Evolutionary conservation across 1,284 basidiomycete genomes (phyloP), one percentile per base, ranked within the genome.

Genomic region (Rhizopogon parksii): DNA sequence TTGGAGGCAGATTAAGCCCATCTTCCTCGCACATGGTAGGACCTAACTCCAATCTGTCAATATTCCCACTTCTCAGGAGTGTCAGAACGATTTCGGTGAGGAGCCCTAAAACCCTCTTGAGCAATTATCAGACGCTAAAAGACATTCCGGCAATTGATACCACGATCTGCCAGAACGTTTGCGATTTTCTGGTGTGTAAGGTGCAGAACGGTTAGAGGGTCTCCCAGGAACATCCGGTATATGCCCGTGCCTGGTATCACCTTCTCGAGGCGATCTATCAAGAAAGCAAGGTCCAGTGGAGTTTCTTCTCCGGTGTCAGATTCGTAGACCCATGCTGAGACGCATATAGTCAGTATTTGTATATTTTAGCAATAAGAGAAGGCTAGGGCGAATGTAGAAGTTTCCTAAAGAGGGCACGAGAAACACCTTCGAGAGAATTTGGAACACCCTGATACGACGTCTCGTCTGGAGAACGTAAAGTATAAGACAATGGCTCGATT

Each of bases 11-110:
- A 56, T 79, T 78, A 17, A 82, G 64, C 4, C 76, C 77, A 38
- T 73, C 72, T 51, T 71, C 71, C 45, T 77, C 71, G 11, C 61
- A 60, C 52, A 80, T 64, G 4, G 77, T 78, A 14, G 71, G 65
- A 0, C 71, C 68, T 27, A 83, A 60, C 14, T 63, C 56, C 5
- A 80, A 61, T 46, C 57, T 59, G 11, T 60, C 59, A 37, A 79
- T 60, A 39, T 70, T 68, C 0, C 73, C 70, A 12, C 62, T 67
- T 27, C 72, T 60, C 17, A 80, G 65, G 0, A 71, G 59, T 17
- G 66, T 51, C 40, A 78, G 59, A 4, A 71, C 63, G 7, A 60
- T 65, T 37, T 66, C 57, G 53, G 67, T 75, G 24, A 79, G 65
- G 42, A 72, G 67, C 6, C 75, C 76, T 78, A 39, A 25, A 30